Base-by-base conservation (phyloP, 2,329 filamentous ascomycete species). In the Hypoxylon sp. region DNA sequence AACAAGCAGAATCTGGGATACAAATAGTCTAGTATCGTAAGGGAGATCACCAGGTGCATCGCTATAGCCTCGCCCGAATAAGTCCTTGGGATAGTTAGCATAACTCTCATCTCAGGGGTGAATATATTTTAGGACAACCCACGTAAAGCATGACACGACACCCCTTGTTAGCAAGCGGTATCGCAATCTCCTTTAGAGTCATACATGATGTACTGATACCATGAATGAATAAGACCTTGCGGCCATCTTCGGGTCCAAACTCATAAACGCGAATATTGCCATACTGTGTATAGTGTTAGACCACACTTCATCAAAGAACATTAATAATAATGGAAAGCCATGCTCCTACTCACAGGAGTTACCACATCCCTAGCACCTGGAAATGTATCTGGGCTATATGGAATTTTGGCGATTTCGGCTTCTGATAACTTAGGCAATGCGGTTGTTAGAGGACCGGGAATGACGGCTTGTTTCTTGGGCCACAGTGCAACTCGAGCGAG, bases 171-270 rank as follows among this genome's bases (percentile, higher is more conserved):
- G 82, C 89, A 15, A 95, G 77, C 13, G 77, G 78, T 61, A 85
- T 76, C 19, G 90, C 88, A 23, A 95, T 71, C 32, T 79, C 80
- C 17, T 80, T 79, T 11, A 94, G 76, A 1, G 89, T 86, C 62
- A 92, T 81, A 68, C 88, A 91, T 0, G 90, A 88, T 0, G 90
- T 95, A 54, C 86, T 90, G 67, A 95, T 93, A 32, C 91, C 91
- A 67, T 95, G 91, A 6, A 96, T 77, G 23, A 95, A 78, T 11
- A 95, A 71, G 3, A 94, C 85, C 63, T 89, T 92, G 34, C 81
- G 78, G 5, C 91, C 91, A 44, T 82, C 71, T 40, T 84, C 79
- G 1, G 90, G 88, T 1, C 91, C 91, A 73, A 88, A 95, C 74
- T 95, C 91, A 67, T 94, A 94, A 15, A 90, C 87, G 26, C 89